Evolutionary conservation across 306 rosid genomes (phyloP), one percentile per base, ranked within the genome.

Genomic region (Trichosanthes cucumerina): DNA sequence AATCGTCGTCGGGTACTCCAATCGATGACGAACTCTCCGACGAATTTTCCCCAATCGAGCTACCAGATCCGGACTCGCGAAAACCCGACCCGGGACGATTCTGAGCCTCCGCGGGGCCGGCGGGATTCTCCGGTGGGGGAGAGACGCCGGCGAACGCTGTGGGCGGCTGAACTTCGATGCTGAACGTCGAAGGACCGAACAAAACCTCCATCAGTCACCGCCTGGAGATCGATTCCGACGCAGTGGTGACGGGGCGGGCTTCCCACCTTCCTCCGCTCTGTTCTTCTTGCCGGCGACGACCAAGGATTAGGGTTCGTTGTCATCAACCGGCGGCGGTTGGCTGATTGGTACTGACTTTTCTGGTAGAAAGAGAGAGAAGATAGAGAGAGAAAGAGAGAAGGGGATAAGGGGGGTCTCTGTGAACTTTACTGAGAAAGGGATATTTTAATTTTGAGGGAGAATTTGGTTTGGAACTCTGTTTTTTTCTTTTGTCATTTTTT

Each of bases 1-100:
- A 63, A 41, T 78, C 81, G 12, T 26, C 81, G 49, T 63, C 75
- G 5, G 75, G 81, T n/a, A 31, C 75, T 26, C 81, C 81, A 49
- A 78, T 78, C 81, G 81, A 78, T 62, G 81, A 78, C 75, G 81
- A 78, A n/a, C 31, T 43, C 41, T 12, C 80, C n/a, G 80, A 62
- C 15, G 71, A 58, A 36, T 24, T 71, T 64, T 78, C 75, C 23
- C 52, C 81, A 41, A 36, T 56, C 38, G 59, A 50, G 6, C 70
- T 78, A 46, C 46, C 59, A 44, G 60, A 47, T 60, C 81, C 74
- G 26, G 71, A 59, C 16, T 7, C 14, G 53, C 12, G 18, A 15
- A 36, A 36, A 41, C 80, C 75, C 62, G 46, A 12, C 46, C 12
- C 75, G 14, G 7, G 24, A 10, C n/a, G 41, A 8, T n/a, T 64